Evolutionary conservation across 164 flowering plant genomes (phyloP).

Genomic region (Tetracentron sinense): DNA sequence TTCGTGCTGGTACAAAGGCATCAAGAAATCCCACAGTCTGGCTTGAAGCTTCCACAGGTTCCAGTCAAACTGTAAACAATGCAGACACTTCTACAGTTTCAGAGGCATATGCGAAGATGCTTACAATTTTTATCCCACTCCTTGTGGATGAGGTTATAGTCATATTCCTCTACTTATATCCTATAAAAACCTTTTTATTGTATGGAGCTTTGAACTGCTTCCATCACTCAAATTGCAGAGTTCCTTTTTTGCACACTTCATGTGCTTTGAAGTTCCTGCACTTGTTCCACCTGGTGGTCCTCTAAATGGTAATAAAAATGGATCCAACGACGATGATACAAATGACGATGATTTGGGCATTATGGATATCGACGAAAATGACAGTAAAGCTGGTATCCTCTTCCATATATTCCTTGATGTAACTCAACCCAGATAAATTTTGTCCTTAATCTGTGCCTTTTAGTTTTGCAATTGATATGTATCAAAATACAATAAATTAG

Average conservation of each 20-base stretch:
- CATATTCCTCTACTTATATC: background rate
- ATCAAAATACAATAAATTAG: background rate
- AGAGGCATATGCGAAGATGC: slow-evolving; percentile 95
- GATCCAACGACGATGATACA: slow-evolving; percentile 40
- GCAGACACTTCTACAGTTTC: slow-evolving; percentile 90
- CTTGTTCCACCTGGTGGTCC: slow-evolving; percentile 75
- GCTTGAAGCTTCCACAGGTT: slow-evolving; percentile 87
- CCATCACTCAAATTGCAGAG: slow-evolving; percentile 52
- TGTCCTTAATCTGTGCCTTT: background rate
- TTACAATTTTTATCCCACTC: slow-evolving; percentile 88
- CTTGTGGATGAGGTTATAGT: slow-evolving; percentile 90
- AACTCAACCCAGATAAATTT: background rate
- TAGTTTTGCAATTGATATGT: background rate
- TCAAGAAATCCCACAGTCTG: slow-evolving; percentile 83
- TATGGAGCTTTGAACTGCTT: slow-evolving; percentile 5
- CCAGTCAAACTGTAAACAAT: slow-evolving; percentile 58
- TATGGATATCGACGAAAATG: slow-evolving; percentile 91
- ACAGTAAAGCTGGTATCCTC: slow-evolving; percentile 57
- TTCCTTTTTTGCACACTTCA: slow-evolving; percentile 97
- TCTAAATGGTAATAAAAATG: slow-evolving; percentile 50
- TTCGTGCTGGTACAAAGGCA: slow-evolving; percentile 96
- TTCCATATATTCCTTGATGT: background rate
- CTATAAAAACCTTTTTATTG: background rate
- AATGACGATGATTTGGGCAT: slow-evolving; percentile 89
- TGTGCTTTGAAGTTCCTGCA: slow-evolving; percentile 99